Conservation (phyloP, 2,329 filamentous ascomycete species). For the Paecilomyces variotii region DNA sequence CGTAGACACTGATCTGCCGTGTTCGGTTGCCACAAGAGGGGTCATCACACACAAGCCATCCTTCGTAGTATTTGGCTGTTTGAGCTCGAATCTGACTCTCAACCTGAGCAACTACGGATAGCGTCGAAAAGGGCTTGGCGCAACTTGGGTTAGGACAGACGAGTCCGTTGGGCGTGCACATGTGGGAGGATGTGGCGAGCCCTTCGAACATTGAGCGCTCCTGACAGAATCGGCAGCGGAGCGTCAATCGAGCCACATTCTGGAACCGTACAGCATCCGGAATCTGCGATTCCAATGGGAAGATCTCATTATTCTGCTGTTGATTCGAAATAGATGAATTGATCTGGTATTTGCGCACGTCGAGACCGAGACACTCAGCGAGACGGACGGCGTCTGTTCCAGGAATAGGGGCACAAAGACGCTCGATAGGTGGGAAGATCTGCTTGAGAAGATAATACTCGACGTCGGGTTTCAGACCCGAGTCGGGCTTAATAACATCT, state of each 20-base stretch:
- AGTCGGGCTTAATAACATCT: conserved; percentile 71
- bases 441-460: conserved; percentile 98
- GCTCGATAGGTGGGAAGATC: conserved; percentile 94
- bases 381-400: conserved; percentile 86
- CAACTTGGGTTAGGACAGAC: conserved; percentile 61
- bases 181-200: conserved; percentile 49
- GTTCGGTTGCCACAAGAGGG: conserved; percentile 78
- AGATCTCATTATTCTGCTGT: conserved; percentile 60
- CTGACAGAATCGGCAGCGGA: conserved; percentile 79
- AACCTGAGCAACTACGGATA: conserved; percentile 77
- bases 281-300: conserved; percentile 88
- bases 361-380: conserved; percentile 87
- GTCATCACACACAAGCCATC: conserved; percentile 86
- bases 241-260: conserved; percentile 64
- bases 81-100: conserved; percentile 74
- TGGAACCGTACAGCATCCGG: conserved; percentile 85
- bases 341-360: conserved; percentile 77
- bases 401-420: conserved; percentile 89
- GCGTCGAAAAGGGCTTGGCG: conserved; percentile 53
- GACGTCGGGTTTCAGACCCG: conserved; percentile 74
- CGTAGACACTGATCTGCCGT: conserved; percentile 87
- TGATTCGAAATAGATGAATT: conserved; percentile 48
- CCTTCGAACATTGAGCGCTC: conserved; percentile 67
- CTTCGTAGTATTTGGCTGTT: conserved; percentile 82
- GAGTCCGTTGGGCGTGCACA: conserved; percentile 66